Percentiles rank a stretch among this genome's conserved stretches.
These are phyloP conservation scores for Yamadazyma conglobata DNA, from an alignment of 1,139 yeast genomes.

Conservation along the genomic window DNA sequence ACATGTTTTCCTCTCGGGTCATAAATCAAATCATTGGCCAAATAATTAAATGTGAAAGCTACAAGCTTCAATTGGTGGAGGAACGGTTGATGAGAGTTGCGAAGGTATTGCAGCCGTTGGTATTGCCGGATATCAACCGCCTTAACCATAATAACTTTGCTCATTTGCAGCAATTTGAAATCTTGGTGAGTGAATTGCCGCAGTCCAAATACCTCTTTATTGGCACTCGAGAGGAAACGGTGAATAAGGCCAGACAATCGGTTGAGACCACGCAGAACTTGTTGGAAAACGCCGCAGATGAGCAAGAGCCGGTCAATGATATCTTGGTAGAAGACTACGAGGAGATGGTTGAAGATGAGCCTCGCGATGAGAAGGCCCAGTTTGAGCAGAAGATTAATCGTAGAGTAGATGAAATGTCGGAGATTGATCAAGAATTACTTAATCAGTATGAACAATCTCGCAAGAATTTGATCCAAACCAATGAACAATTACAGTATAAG, in stretches of 20 bases:
- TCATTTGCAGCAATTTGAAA: constrained; percentile 19
- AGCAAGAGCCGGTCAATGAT: constrained; percentile 5
- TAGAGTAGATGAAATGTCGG: constrained; percentile 9
- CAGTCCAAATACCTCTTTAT: constrained; percentile 28
- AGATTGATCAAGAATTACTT: constrained; percentile 14
- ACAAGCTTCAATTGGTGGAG: constrained; percentile 25
- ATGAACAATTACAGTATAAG: constrained; percentile 22
- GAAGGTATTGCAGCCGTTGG: constrained; percentile 26
- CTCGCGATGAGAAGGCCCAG: constrained; percentile 5
- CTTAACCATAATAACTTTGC: constrained; percentile 9
- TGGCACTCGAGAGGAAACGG: neutral
- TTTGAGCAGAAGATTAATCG: constrained; percentile 9
- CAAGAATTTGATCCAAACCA: constrained; percentile 16
- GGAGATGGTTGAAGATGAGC: constrained; percentile 17
- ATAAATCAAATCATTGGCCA: constrained; percentile 37
- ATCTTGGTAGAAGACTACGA: constrained; percentile 1
- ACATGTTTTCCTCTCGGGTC: constrained; percentile 27
- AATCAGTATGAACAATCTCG: constrained; percentile 26
- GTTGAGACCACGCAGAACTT: too few species aligned
- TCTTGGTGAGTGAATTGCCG: constrained; percentile 31
- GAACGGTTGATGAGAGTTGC: constrained; percentile 24
- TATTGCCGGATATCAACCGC: constrained; percentile 22
- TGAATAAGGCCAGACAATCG: constrained; percentile 3
- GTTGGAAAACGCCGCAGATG: constrained; percentile 7
- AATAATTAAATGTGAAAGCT: constrained; percentile 31